Evolutionary conservation across 108 stramenopile species (phyloP), one percentile per base, ranked within the genome.

Genomic region (Poteriospumella lacustris): DNA sequence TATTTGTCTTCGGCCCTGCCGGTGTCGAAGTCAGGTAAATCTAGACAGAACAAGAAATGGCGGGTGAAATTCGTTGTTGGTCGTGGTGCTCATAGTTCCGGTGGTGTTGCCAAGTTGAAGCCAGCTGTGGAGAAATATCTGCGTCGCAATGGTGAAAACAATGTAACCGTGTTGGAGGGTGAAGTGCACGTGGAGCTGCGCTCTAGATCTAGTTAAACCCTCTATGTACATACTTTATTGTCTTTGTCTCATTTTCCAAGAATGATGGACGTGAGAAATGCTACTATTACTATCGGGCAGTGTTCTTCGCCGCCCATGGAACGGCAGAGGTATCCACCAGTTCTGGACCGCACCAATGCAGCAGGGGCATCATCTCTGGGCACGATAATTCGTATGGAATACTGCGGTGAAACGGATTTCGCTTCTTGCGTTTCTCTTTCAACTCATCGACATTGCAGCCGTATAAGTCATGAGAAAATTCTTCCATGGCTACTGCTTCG

Each of bases 401-500:
- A 1, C 88, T 93, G 39, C 96, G 83, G 2, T 79, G 52, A 73
- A 93, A 97, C 2, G 96, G 96, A 80, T 97, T 94, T 38, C 96
- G 86, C n/a, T 80, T 80, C 59, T 78, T 81, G 38, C 95, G 80
- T 82, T 97, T 97, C 39, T 92, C 67, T 73, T 87, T 87, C 58
- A 97, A 85, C 1, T 89, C 81, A 24, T 72, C 70, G 2, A 88
- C 78, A 83, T 90, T 78, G 76, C 96, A 97, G 38, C 96, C 96
- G 78, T 97, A 97, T 0, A 93, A 92, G 82, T 97, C 96, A 12
- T 81, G 69, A 82, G 90, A 84, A 83, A 95, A 96, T 24, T 92
- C 93, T 59, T 83, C 69, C 19, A 90, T 79, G 1, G 94, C 90
- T 42, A 82, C 76, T 26, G 58, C 42, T 78, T 97, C 96, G 24